Base-by-base conservation (phyloP, 1,139 yeast genomes). In the Debaryomyces coudertii region DNA sequence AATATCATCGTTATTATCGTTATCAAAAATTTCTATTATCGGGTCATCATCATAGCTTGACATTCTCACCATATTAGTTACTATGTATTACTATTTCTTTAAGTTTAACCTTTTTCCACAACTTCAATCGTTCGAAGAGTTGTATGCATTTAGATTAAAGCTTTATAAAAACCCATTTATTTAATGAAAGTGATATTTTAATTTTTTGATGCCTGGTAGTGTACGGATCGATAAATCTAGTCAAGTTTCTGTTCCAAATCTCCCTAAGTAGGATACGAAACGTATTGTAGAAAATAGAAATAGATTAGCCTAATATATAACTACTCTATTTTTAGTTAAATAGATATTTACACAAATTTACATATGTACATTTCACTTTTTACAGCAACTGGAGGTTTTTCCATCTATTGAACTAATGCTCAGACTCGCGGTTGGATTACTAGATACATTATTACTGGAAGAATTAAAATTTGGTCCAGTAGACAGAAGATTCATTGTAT, bases 1-100 rank as follows among this genome's bases (percentile, higher is more conserved):
- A 34, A 71, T 66, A 38, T 71, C 76, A 44, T 58, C 58, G 30
- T 47, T 43, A 25, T 46, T 48, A 42, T 43, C 52, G n/a, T 38
- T 43, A 36, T 54, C 51, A 36, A 56, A 46, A 8, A 55, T 48
- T 38, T 56, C 56, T 15, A 52, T 46, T n/a, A 56, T 46, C 20
- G 55, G 49, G 38, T 55, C 52, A 25, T 51, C 48, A 29, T 44
- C 40, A 35, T 49, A 44, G 16, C 47, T 39, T 7, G 51, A 46
- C 51, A 47, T 47, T 20, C 37, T 39, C 12, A 43, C 45, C 42
- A 43, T 42, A 20, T n/a, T 42, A 12, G 14, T 22, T 12, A 34
- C 15, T 16, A 25, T 31, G 27, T 30, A 14, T 31, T 31, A 29
- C 23, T 16, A 18, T 22, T 39, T 12, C n/a, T 20, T 12, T 16